Evolutionary conservation across 2,329 filamentous ascomycete species (phyloP).

Genomic region (Aureobasidium sp.): DNA sequence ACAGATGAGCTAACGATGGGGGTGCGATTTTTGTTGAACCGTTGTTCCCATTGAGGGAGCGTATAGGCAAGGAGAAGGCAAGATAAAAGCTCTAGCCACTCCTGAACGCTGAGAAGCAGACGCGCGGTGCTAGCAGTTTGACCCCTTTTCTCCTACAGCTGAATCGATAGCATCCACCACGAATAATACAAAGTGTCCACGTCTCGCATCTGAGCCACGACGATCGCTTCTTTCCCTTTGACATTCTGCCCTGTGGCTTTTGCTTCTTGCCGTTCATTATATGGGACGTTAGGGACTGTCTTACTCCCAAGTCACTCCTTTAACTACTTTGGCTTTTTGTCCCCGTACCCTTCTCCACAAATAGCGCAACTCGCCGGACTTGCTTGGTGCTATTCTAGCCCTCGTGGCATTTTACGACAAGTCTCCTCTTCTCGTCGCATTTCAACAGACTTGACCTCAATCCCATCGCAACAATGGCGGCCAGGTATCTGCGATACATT

Average conservation of each 20-base stretch:
- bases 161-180: neutral
- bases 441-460: neutral
- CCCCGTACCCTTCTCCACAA: conserved; percentile 8
- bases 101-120: neutral
- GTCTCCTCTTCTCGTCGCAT: neutral
- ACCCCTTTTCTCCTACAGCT: neutral
- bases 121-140: neutral
- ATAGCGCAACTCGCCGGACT: neutral
- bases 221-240: neutral
- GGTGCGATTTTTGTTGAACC: neutral
- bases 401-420: conserved; percentile 3
- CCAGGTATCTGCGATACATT: conserved; percentile 64
- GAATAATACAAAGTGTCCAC: neutral
- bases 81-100: neutral
- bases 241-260: neutral
- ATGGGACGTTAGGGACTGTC: conserved; percentile 2
- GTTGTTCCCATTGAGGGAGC: neutral
- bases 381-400: conserved; percentile 4
- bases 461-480: conserved; percentile 46
- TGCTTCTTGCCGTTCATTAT: conserved; percentile 1
- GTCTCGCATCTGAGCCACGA: neutral
- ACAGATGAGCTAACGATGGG: neutral
- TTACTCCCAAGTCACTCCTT: conserved; percentile 1
- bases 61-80: neutral
- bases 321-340: neutral